Base-by-base conservation (phyloP, 257 asterid species). In the Solanum neorickii region DNA sequence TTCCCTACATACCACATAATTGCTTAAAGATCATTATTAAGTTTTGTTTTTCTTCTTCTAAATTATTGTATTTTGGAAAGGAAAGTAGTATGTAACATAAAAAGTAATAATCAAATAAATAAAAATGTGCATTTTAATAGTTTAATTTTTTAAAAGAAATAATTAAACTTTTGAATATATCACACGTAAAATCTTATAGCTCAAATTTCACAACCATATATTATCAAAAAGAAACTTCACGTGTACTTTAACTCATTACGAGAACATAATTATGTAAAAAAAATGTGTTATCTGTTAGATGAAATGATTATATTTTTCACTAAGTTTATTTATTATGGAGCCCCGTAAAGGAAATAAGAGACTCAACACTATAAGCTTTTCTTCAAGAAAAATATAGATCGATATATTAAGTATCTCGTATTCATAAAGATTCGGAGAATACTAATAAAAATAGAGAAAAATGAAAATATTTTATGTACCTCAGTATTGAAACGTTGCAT, bases 401-500 rank as follows among this genome's bases (percentile, higher is more conserved):
- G 18, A 6, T 74, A 18, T 10, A 74, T 3, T 3, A 74, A 74
- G 21, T 20, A 74, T 37, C 7, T 74, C 16, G 20, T 33, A 11
- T 3, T 29, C 42, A 7, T 15, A 2, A 18, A 23, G 27, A 0
- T 60, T 60, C 13, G 29, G 6, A 4, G 13, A 60, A 60, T 13
- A 35, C 5, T 5, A 18, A 16, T 42, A 7, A 5, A 72, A 33
- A 69, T 69, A 31, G 23, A 69, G 46, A 23, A 60, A 72, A 33
- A 75, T 27, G 37, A 75, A 39, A 75, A 11, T 75, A 44, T 7
- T 49, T 73, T 87, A 10, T 27, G 86, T 88, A 96, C 98, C 97
- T 95, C 98, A 29, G 37, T 89, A 88, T 94, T 90, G 90, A 96
- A 96, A 59, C 99, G 97, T 59, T 88, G 91, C 82, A 86, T 87